Base-by-base conservation (phyloP, 352 stramenopile species). In the Phytophthora meadii region DNA sequence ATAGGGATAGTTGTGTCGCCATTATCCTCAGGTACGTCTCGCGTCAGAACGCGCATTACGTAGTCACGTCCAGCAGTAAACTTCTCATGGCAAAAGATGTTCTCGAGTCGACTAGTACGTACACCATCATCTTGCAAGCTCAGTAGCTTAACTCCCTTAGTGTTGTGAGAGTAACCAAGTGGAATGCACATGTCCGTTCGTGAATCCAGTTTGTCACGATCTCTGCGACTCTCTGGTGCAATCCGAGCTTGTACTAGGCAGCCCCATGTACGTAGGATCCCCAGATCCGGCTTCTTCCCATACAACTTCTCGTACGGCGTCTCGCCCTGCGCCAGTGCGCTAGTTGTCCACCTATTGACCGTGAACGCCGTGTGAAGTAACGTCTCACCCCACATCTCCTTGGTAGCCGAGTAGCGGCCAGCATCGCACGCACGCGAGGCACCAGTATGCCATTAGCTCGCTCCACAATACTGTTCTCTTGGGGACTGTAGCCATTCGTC, bases 391-490 rank as follows among this genome's bases (percentile, higher is more conserved):
- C 54, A 71, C 24, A 77, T 5, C 10, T 25, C n/a, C 5, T 19
- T 19, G 19, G 63, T 27, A 73, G 40, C 0, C n/a, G 37, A 1
- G 63, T 70, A 24, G 60, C 47, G 1, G 49, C 12, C 12, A 73
- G n/a, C n/a, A 73, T n/a, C 27, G 1, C 45, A 34, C 0, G 36
- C 27, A 30, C 5, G 5, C 27, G 27, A 4, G 19, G 39, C 1
- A 66, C 0, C 22, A 70, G 22, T 15, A 46, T 27, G 10, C 34
- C 27, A 30, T 53, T 57, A 22, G 39, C 47, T 10, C 47, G 36
- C 11, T 67, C 68, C 9, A 70, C 49, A 14, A 76, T 40, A 0
- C 52, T 30, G n/a, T 76, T 76, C 11, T 69, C 62, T 54, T 72
- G 40, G 6, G 57, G 53, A 4, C 47, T 63, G 47, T 72, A 65